Conservation (phyloP, 371 early-diverging fungal genomes). For the Mucor irregularis region DNA sequence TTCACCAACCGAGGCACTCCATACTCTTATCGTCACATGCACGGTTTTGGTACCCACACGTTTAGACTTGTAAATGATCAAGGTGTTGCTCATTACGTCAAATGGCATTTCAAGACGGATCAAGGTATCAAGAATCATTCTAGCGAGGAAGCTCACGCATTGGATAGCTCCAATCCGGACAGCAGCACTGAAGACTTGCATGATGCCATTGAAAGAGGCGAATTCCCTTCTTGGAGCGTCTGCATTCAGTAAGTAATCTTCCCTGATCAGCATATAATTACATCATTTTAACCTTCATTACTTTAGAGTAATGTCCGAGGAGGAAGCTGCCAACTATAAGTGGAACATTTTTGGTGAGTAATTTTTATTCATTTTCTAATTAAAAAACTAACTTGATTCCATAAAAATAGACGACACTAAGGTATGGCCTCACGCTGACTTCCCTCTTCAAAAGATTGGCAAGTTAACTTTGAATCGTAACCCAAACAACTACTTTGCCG, state of each 20-base stretch:
- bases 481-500: conserved; percentile 57
- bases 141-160: conserved; percentile 56
- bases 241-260: conserved; percentile 60
- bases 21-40: conserved; percentile 38
- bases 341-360: too few relatives aligned
- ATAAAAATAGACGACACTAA: conserved; percentile 59
- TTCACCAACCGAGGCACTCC: conserved; percentile 51
- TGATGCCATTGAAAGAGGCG: conserved; percentile 43
- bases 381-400: conserved; percentile 48
- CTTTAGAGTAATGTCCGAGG: too few relatives aligned
- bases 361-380: too few relatives aligned
- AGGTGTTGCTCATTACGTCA: conserved; percentile 42
- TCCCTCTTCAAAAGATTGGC: conserved; percentile 49
- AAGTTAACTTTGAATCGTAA: conserved; percentile 53
- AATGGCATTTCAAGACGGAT: conserved; percentile 56
- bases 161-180: conserved; percentile 53
- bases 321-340: too few relatives aligned
- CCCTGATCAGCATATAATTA: too few relatives aligned
- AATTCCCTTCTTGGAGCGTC: conserved; percentile 53
- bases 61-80: conserved; percentile 51
- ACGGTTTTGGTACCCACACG: conserved; percentile 49
- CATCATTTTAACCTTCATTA: too few relatives aligned
- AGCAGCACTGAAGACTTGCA: conserved; percentile 52
- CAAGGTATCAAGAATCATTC: conserved; percentile 42
- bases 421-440: conserved; percentile 47